A percentile compares a stretch with the other conserved stretches of the same genome.
These are phyloP conservation scores for Filobasidium floriforme DNA, from an alignment of 768 basidiomycete genomes.

Conservation along the genomic window DNA sequence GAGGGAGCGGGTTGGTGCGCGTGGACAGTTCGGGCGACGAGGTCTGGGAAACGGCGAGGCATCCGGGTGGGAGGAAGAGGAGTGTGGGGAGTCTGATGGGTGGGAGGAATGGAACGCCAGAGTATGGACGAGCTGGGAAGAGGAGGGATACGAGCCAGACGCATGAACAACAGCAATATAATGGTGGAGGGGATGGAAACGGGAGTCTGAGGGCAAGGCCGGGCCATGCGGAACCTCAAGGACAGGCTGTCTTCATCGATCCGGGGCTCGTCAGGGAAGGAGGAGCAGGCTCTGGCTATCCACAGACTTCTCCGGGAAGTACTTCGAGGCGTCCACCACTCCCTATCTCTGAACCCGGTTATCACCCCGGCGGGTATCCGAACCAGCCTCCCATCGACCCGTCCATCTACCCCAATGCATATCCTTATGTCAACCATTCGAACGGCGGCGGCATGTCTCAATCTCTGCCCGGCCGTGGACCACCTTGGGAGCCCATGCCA, in stretches of 20 bases:
- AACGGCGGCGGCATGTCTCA: too few species aligned
- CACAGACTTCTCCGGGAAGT: neutral
- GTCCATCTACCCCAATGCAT: too few species aligned
- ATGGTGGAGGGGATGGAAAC: neutral
- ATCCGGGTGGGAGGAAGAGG: neutral
- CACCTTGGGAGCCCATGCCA: too few species aligned
- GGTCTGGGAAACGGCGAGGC: conserved; percentile 5
- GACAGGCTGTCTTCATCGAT: too few species aligned
- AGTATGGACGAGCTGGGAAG: neutral
- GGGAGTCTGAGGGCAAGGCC: neutral
- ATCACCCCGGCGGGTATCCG: neutral
- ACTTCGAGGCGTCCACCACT: neutral
- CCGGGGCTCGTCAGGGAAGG: too few species aligned
- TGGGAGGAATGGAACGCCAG: neutral
- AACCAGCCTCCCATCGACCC: neutral
- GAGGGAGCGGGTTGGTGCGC: neutral
- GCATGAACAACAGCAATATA: neutral
- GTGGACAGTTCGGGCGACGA: conserved; percentile 10
- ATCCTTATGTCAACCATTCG: too few species aligned
- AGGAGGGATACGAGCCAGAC: neutral
- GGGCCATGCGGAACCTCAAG: neutral
- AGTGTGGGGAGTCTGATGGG: conserved; percentile 9
- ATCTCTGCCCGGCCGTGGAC: too few species aligned
- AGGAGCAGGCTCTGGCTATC: neutral
- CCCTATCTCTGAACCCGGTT: neutral